Conservation (phyloP, 2,329 filamentous ascomycete genomes). For the Aspergillus fructus region DNA sequence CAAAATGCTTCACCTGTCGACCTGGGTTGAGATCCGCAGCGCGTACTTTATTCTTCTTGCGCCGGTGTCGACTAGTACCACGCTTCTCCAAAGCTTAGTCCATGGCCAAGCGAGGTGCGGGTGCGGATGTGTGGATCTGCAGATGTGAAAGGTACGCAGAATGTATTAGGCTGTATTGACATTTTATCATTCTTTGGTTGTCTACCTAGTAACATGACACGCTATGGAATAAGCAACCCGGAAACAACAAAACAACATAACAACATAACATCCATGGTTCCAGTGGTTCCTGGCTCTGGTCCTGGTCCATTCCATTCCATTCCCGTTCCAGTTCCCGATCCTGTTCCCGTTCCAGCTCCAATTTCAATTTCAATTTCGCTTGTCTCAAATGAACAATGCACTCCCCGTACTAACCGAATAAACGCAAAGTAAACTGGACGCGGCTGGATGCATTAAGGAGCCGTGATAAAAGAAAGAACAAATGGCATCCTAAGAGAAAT, state of each 20-base stretch:
- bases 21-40: no score
- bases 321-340: background rate
- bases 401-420: constrained; percentile 7
- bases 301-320: constrained; percentile 1
- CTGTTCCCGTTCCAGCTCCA: background rate
- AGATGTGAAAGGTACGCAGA: no score
- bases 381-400: background rate
- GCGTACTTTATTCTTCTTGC: no score
- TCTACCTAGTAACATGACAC: constrained; percentile 17
- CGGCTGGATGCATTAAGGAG: constrained; percentile 14
- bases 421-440: constrained; percentile 5
- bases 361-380: constrained; percentile 6
- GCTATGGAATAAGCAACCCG: constrained; percentile 6
- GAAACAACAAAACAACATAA: background rate
- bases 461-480: constrained; percentile 1
- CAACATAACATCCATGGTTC: constrained; percentile 3
- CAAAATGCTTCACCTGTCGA: no score
- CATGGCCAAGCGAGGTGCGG: no score
- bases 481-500: constrained; percentile 2
- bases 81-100: no score
- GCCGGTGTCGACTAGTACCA: no score
- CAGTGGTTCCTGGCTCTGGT: constrained; percentile 12
- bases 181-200: constrained; percentile 18
- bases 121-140: no score
- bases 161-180: background rate